Conservation (phyloP, 164 flowering plant genomes). For the Paratinospora sagittata region DNA sequence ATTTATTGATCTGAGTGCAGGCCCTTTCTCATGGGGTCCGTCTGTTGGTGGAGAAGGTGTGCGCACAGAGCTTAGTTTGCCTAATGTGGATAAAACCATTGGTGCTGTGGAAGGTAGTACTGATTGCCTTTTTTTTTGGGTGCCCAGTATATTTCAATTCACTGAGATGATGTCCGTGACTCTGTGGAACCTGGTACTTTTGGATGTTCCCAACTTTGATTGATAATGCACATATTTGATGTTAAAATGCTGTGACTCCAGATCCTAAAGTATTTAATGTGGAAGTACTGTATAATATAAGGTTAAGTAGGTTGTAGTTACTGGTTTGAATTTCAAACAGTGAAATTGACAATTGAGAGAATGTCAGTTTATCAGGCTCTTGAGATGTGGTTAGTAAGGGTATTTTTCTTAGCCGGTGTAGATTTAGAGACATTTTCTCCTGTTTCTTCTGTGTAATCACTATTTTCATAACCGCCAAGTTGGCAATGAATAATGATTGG, state of each 20-base stretch:
- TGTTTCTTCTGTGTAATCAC: not conserved
- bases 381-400: not conserved
- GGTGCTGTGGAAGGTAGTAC: slow-evolving; percentile 81
- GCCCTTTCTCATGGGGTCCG: slow-evolving; percentile 99
- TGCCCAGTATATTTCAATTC: not conserved
- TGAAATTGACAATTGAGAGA: no score
- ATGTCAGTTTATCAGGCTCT: not conserved
- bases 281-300: not conserved
- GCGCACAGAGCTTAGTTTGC: slow-evolving; percentile 80
- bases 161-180: not conserved
- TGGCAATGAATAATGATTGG: not conserved
- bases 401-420: not conserved
- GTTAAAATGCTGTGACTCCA: not conserved
- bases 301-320: not conserved
- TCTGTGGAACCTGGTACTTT: not conserved
- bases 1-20: slow-evolving; percentile 91
- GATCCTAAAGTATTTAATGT: not conserved
- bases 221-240: not conserved
- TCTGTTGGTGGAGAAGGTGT: slow-evolving; percentile 99
- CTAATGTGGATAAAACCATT: slow-evolving; percentile 82
- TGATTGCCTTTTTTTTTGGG: not conserved
- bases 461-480: not conserved
- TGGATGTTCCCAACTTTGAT: not conserved
- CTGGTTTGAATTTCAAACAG: not conserved
- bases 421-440: not conserved